These are phyloP conservation scores for Metschnikowia cubensis DNA, from an alignment of 805 yeast species.

Conservation along the genomic window DNA sequence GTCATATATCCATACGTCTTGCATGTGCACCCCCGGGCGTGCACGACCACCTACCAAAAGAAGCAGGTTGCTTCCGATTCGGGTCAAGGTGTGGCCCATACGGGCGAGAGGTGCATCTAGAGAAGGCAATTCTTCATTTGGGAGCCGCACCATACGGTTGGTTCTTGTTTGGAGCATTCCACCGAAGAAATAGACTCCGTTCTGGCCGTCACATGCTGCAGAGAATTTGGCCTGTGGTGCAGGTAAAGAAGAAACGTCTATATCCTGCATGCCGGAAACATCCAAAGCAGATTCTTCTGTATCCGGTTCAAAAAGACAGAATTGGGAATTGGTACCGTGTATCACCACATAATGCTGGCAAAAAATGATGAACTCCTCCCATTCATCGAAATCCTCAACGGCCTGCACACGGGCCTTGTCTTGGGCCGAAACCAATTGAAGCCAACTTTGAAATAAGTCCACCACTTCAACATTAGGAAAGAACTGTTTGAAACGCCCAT, in stretches of 20 bases:
- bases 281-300: no score
- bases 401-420: slow-evolving; percentile 39
- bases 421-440: slow-evolving; percentile 32
- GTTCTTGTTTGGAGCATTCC: slow-evolving; percentile 35
- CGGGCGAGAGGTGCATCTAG: slow-evolving; percentile 36
- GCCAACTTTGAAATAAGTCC: slow-evolving; percentile 61
- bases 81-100: slow-evolving; percentile 55
- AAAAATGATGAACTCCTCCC: slow-evolving; percentile 75
- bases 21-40: slow-evolving; percentile 48
- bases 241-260: no score
- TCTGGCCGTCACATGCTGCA: slow-evolving; percentile 26
- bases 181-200: slow-evolving; percentile 26
- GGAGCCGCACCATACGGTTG: slow-evolving; percentile 3
- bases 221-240: slow-evolving; percentile 38
- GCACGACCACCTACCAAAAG: slow-evolving; percentile 65
- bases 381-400: slow-evolving; percentile 74
- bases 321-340: slow-evolving; percentile 51
- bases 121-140: neutral
- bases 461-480: slow-evolving; percentile 47
- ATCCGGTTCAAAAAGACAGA: neutral
- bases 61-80: slow-evolving; percentile 22
- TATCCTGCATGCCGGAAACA: no score
- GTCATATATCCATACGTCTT: slow-evolving; percentile 26
- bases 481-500: slow-evolving; percentile 46
- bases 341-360: slow-evolving; percentile 70